Base-by-base conservation (phyloP, 2,329 filamentous ascomycete genomes). In the Colletotrichum sp. region DNA sequence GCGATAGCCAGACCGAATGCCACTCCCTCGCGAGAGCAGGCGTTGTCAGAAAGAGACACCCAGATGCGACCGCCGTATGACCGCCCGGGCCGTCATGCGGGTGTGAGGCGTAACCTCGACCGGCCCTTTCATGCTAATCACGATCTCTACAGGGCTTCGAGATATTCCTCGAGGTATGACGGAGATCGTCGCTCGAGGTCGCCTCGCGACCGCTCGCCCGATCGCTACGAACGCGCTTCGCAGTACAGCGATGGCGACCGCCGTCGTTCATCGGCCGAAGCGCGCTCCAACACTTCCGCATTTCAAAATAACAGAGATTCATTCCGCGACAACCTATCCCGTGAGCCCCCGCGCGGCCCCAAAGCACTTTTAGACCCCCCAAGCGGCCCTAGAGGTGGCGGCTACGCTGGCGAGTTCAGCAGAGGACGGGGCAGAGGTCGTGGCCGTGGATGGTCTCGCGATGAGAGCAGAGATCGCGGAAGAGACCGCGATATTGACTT, bases 321-420 rank as follows among this genome's bases (percentile, higher is more conserved):
- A 14, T 92, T 92, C 77, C 83, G 87, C 34, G 88, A 78, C 32
- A 73, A 73, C 43, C 72, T 79, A 6, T 48, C 90, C 14, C 90
- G 93, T 78, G 95, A 98, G 78, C 93, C 95, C 3, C 96, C 96
- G 4, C 91, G 95, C 72, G 96, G 95, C 1, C 95, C 96, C 13
- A 95, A 96, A 83, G 95, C 94, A 6, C 87, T 96, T 73, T 90
- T 94, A 75, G 95, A 96, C 76, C 86, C 91, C 34, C 90, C 92
- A n/a, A 91, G 90, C 78, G 92, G 92, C 34, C 93, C 92, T 16
- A 90, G 94, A 73, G 93, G 93, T 59, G 90, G 92, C 73, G 92
- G 91, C 10, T 95, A 93, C 81, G 86, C 87, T 4, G 89, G 91
- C 28, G 94, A 95, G 68, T 93, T 92, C 79, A 82, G 85, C 59